Evolutionary conservation across 768 basidiomycete genomes (phyloP), one percentile per base, ranked within the genome.

Genomic region (Amyloporia xantha): DNA sequence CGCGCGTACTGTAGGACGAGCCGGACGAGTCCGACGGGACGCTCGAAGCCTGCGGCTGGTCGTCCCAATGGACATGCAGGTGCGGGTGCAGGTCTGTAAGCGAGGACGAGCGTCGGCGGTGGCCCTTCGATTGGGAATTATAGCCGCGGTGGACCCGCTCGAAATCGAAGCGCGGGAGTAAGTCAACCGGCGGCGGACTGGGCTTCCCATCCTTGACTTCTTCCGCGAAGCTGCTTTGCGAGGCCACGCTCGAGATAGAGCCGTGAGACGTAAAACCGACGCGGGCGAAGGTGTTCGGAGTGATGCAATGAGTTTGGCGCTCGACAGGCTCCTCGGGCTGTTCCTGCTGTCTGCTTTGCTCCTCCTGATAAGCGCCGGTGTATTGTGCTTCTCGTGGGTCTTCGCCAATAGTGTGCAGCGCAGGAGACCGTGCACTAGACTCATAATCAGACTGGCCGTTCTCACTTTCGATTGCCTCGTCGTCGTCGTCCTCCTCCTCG

Each of bases 161-260:
- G 26, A 48, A 48, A 23, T 48, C 47, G 27, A 48, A 48, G n/a
- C 41, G n/a, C 6, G 47, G 47, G 12, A 48, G 26, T 5, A 48
- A 26, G 9, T 45, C 44, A 4, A 36, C n/a, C 7, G 44, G 26
- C 4, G 42, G 23, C 24, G 42, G 42, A 3, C n/a, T n/a, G 30
- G 30, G 30, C 30, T 33, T 33, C 15, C 30, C 30, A 7, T 33
- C 30, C 9, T 7, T 15, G 9, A 15, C 7, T 23, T 15, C 17
- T 17, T 17, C 21, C 24, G 42, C 42, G 26, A 28, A n/a, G 24
- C 17, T 27, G 42, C 42, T 11, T n/a, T 43, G 26, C 26, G 42
- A 3, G 26, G 42, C 23, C 11, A 43, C 17, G 26, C 42, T 43
- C 3, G 44, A 10, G 33, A 15, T 9, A 15, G 44, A 45, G 27